Evolutionary conservation across 495 filamentous ascomycete species (phyloP).

Genomic region (Neurospora sp.): DNA sequence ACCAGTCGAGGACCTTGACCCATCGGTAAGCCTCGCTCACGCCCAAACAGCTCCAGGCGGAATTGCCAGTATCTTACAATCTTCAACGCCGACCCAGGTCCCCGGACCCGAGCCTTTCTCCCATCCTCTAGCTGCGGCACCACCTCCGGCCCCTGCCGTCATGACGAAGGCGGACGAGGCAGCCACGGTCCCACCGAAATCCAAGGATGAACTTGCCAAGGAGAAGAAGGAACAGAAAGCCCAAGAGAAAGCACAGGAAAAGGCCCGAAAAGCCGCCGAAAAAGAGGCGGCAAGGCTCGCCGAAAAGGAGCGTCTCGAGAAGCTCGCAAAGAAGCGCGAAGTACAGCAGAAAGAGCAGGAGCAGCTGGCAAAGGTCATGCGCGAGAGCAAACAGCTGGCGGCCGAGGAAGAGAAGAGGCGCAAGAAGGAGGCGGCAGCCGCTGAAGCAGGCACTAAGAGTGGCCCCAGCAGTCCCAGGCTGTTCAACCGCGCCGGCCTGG

Average conservation of each 20-base stretch:
- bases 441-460: not conserved
- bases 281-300: constrained; percentile 56
- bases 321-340: constrained; percentile 21
- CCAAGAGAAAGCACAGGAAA: constrained; percentile 56
- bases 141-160: constrained; percentile 19
- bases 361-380: constrained; percentile 28
- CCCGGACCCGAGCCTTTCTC: constrained; percentile 15
- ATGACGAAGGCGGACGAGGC: constrained; percentile 17
- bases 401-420: constrained; percentile 29
- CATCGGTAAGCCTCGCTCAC: constrained; percentile 45
- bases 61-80: constrained; percentile 5
- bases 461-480: constrained; percentile 21
- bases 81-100: constrained; percentile 14
- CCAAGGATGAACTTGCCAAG: constrained; percentile 43
- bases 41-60: constrained; percentile 49
- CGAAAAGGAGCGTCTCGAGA: constrained; percentile 32
- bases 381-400: constrained; percentile 33
- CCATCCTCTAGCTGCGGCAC: constrained; percentile 19
- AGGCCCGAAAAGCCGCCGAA: constrained; percentile 56
- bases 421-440: constrained; percentile 18
- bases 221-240: constrained; percentile 44
- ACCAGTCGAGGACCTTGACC: constrained; percentile 40
- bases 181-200: constrained; percentile 28
- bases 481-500: constrained; percentile 26
- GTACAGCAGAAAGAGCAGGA: constrained; percentile 26